These are phyloP conservation scores for Lathyrus oleraceus DNA, from an alignment of 306 rosid species.

Conservation along the genomic window DNA sequence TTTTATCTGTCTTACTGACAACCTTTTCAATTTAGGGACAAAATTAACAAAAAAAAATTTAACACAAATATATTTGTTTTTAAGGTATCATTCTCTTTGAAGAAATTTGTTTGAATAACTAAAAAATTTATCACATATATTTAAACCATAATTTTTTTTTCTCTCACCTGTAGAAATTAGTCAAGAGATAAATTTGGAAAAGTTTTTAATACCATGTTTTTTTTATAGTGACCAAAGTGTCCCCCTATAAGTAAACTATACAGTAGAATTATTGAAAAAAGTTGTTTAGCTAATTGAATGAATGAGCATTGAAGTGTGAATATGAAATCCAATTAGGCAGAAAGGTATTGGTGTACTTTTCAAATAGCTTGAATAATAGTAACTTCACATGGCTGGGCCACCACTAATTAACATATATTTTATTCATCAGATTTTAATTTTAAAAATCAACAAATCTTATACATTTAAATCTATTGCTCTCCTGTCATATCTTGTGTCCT, in stretches of 20 bases:
- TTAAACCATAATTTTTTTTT: too few relatives aligned
- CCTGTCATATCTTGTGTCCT: slow-evolving; percentile 5
- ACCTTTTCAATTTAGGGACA: too few relatives aligned
- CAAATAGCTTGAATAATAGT: not conserved
- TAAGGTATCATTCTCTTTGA: too few relatives aligned
- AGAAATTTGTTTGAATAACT: too few relatives aligned
- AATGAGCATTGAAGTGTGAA: not conserved
- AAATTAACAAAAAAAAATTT: too few relatives aligned
- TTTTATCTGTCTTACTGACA: too few relatives aligned
- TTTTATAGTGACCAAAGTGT: not conserved
- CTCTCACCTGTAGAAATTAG: not conserved
- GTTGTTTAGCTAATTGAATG: not conserved
- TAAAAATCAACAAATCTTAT: too few relatives aligned
- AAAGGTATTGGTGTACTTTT: not conserved
- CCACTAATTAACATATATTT: not conserved
- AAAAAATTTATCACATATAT: too few relatives aligned
- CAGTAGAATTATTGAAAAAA: not conserved
- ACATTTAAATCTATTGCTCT: not conserved
- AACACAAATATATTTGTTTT: too few relatives aligned
- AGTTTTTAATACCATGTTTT: not conserved
- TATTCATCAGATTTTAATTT: too few relatives aligned
- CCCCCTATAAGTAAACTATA: not conserved
- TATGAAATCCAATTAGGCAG: not conserved
- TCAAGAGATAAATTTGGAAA: not conserved
- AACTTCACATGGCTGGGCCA: not conserved